phyloP scores from a whole-genome alignment of 371 early-diverging fungal genomes.

The Lichtheimia hyalospora region DNA sequence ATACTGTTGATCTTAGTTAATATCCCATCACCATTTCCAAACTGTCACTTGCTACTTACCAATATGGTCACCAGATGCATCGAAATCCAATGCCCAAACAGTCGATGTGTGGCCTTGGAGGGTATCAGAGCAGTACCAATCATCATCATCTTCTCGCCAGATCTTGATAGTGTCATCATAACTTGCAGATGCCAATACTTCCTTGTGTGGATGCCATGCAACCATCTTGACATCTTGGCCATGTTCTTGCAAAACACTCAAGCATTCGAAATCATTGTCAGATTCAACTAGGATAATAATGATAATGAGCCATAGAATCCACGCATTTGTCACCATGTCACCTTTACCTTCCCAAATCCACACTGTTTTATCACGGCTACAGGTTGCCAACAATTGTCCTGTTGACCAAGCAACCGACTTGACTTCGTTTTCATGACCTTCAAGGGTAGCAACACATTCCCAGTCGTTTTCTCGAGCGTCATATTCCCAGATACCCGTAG shows the following conservation, averaged over 20 bases:
- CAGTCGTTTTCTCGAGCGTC: constrained; percentile 57
- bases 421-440: constrained; percentile 98
- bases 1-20: constrained; percentile 42
- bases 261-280: constrained; percentile 93
- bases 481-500: constrained; percentile 89
- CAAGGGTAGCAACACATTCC: constrained; percentile 92
- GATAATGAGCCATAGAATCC: too few relatives aligned
- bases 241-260: constrained; percentile 94
- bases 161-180: constrained; percentile 96
- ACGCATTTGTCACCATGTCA: background rate
- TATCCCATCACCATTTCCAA: background rate
- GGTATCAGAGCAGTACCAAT: constrained; percentile 92
- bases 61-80: constrained; percentile 70
- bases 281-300: constrained; percentile 37
- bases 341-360: constrained; percentile 95
- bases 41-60: constrained; percentile 30
- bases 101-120: constrained; percentile 88
- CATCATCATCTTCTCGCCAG: constrained; percentile 90
- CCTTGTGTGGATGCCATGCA: constrained; percentile 86
- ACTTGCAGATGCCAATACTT: constrained; percentile 86
- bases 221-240: constrained; percentile 96
- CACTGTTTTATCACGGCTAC: constrained; percentile 93
- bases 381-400: constrained; percentile 87
- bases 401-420: constrained; percentile 91
- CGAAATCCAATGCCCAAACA: constrained; percentile 93